phyloP scores from a whole-genome alignment of 495 filamentous ascomycete genomes.

The Neurospora sublineolata region DNA sequence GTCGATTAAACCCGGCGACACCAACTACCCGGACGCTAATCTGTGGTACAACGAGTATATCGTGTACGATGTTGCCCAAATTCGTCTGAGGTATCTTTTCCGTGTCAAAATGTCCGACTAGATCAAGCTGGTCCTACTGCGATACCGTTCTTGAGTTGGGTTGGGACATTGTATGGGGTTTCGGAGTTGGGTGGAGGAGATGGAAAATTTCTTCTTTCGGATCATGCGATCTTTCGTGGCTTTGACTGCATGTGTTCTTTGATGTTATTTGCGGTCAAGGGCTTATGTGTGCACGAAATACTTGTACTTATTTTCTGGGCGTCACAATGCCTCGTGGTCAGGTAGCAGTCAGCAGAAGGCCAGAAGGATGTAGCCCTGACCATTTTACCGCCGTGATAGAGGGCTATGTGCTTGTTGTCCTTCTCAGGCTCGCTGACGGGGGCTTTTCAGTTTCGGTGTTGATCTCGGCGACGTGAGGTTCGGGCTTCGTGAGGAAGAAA shows the following conservation, averaged over 20 bases:
- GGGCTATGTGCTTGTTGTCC: no score
- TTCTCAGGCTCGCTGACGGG: no score
- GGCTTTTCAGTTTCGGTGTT: no score
- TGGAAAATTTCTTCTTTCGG: neutral
- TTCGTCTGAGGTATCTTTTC: conserved; percentile 68
- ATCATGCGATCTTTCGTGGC: neutral
- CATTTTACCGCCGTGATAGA: no score
- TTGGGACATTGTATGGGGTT: neutral
- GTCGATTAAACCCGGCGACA: conserved; percentile 24
- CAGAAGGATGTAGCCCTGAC: no score
- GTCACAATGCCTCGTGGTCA: neutral
- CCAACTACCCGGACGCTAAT: conserved; percentile 18
- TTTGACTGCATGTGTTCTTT: neutral
- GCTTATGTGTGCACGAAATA: neutral
- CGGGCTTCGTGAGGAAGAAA: no score
- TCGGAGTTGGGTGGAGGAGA: neutral
- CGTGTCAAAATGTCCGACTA: conserved; percentile 47
- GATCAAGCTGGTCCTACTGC: no score
- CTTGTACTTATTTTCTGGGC: neutral
- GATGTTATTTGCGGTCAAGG: neutral
- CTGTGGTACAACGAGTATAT: conserved; percentile 66
- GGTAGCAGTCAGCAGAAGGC: no score
- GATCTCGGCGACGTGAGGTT: no score
- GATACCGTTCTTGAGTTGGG: neutral
- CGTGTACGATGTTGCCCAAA: conserved; percentile 66